phyloP scores from a whole-genome alignment of 108 stramenopile genomes.

The Nannochloropsis salina region DNA sequence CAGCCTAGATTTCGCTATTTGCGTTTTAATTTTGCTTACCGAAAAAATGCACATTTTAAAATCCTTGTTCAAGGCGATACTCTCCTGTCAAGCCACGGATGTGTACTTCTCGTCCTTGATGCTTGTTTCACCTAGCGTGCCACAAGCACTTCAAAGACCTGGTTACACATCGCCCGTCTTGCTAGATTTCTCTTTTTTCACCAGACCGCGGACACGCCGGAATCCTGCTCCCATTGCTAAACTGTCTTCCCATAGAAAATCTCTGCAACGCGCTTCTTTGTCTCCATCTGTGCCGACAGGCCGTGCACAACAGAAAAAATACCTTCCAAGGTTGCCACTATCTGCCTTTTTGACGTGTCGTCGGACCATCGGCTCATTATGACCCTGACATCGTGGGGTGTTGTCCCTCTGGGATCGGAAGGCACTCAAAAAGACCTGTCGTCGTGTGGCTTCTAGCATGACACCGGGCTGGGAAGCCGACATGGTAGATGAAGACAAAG shows the following conservation, averaged over 20 bases:
- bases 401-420: conserved; percentile 8
- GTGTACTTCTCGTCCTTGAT: too few relatives aligned
- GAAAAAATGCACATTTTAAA: too few relatives aligned
- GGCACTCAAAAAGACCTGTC: not conserved
- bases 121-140: too few relatives aligned
- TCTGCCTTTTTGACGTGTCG: conserved; percentile 2
- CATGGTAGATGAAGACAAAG: too few relatives aligned
- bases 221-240: not conserved
- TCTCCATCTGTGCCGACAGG: not conserved
- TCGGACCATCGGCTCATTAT: not conserved
- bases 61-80: too few relatives aligned
- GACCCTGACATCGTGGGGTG: not conserved
- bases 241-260: not conserved
- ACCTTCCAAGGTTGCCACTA: not conserved
- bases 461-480: too few relatives aligned
- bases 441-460: not conserved
- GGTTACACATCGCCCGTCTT: not conserved
- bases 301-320: not conserved
- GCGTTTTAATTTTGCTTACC: too few relatives aligned
- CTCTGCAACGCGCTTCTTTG: not conserved
- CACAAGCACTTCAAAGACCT: not conserved
- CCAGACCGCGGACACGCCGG: not conserved
- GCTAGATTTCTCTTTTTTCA: not conserved
- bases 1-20: too few relatives aligned
- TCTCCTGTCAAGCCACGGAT: too few relatives aligned